Evolutionary conservation across 805 yeast genomes (phyloP), one percentile per base, ranked within the genome.

Genomic region (Komagataella phaffii): DNA sequence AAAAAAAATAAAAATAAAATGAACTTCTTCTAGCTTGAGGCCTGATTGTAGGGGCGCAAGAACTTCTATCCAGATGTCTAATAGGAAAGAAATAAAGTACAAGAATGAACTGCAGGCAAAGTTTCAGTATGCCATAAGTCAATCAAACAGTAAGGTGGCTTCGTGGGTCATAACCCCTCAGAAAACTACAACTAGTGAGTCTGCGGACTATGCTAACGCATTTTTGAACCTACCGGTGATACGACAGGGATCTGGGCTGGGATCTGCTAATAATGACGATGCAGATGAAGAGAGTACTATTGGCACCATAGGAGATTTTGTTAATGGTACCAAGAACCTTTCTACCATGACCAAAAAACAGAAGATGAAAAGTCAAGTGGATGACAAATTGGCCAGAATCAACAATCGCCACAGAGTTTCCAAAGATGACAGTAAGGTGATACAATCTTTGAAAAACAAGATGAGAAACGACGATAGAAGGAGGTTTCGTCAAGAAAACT

Each of bases 61-160:
- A 30, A 14, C 40, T 30, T 30, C 40, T 5, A 30, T 21, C 23
- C 23, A 10, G 10, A 30, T 30, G 40, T 30, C 40, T 14, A 4
- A 30, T 8, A 30, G 75, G 36, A 58, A 67, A 44, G 75, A 71
- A 48, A 71, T 72, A 46, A 67, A 70, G 53, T 57, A 64, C 47
- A 73, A 72, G 55, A 73, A 72, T 51, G 69, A 65, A 36, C 61
- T 73, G 10, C 75, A 68, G 55, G 68, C 71, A 17, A 60, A 59
- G 51, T 72, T 72, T 56, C 74, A 69, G 57, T 59, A 67, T 4
- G 68, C 72, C 2, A 54, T 72, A 5, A 52, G 62, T 2, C 62
- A 62, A 24, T 66, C 61, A 44, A 66, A 62, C 49, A 51, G 53
- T 8, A 58, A 55, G 44, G 68, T 64, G 1, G 45, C 57, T 45